Evolutionary conservation across 2,329 filamentous ascomycete genomes (phyloP).

Genomic region (Sphaceloma murrayae): DNA sequence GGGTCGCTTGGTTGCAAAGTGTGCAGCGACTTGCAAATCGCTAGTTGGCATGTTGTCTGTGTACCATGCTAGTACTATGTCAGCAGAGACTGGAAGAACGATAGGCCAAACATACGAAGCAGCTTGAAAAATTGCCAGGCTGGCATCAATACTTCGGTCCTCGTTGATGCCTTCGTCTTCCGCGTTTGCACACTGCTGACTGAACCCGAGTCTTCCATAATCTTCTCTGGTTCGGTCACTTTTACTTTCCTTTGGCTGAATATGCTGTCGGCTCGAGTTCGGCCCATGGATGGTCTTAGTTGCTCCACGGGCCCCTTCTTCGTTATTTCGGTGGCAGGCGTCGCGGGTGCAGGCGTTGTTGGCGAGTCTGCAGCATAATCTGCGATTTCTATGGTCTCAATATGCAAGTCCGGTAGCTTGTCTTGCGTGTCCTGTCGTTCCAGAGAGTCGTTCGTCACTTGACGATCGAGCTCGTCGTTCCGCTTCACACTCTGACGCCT

Average conservation of each 20-base stretch:
- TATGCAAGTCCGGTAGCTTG: conserved; percentile 36
- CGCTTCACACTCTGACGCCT: conserved; percentile 62
- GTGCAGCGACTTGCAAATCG: conserved; percentile 75
- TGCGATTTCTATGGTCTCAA: conserved; percentile 30
- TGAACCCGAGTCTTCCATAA: conserved; percentile 28
- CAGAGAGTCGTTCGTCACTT: conserved; percentile 21
- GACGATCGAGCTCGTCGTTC: conserved; percentile 50
- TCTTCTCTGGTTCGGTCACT: conserved; percentile 35
- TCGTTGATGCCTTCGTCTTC: conserved; percentile 23
- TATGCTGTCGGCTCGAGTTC: conserved; percentile 40
- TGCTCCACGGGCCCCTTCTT: conserved; percentile 26
- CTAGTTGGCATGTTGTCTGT: conserved; percentile 54
- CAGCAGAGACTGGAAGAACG: conserved; percentile 14
- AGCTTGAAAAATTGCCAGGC: conserved; percentile 97
- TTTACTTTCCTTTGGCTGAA: conserved; percentile 38
- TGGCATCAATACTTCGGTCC: conserved; percentile 85
- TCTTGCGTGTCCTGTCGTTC: conserved; percentile 21
- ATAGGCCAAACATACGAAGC: conserved; percentile 56
- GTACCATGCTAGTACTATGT: conserved; percentile 61
- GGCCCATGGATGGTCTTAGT: conserved; percentile 29
- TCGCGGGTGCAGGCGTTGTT: conserved; percentile 21
- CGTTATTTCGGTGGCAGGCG: conserved; percentile 15
- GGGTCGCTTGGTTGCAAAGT: conserved; percentile 72
- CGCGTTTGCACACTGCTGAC: conserved; percentile 30
- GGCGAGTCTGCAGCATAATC: conserved; percentile 23